Evolutionary conservation across 2,329 filamentous ascomycete genomes (phyloP), one percentile per base, ranked within the genome.

Genomic region (Cryoendolithus antarcticus): DNA sequence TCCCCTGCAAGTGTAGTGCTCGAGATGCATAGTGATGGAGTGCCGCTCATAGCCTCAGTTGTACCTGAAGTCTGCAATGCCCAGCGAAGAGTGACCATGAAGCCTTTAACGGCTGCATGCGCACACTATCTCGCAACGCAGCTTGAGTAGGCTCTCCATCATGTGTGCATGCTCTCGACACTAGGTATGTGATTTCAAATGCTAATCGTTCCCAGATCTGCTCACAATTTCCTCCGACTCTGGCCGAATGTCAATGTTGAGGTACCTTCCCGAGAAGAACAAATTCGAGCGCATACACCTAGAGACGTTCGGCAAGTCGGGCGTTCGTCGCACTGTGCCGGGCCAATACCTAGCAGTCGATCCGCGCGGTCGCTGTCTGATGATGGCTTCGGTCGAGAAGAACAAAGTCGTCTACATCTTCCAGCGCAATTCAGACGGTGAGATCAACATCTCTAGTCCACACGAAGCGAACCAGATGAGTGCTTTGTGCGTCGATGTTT

Each of bases 391-490:
- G 4, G 74, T 89, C 40, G 93, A 99, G 66, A 98, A 98, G 74
- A 98, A 96, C 68, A 98, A 98, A 68, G 81, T 99, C 41, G 91
- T 98, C 50, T 99, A 98, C 64, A 89, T 98, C 54, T 72, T 98
- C 50, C 96, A 96, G 62, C 81, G 93, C 48, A 93, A 94, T 64
- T 76, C 86, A 3, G 86, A 96, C 62, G 88, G 88, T 11, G 85
- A 94, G 61, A 76, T 98, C 53, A 93, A 88, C 31, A 98, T 98
- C 37, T 98, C 91, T 4, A 98, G 91, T 9, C 91, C 91, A 1
- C 72, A 98, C 11, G 93, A 98, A 63, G 93, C 91, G 2, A 89
- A 98, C 63, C 93, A 91, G 61, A 78, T 86, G 9, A 86, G 89
- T 44, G 89, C 89, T 1, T 65, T 98, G 36, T 88, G 96, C 15